Conservation (phyloP, 768 basidiomycete species). For the Lactarius hatsudake region DNA sequence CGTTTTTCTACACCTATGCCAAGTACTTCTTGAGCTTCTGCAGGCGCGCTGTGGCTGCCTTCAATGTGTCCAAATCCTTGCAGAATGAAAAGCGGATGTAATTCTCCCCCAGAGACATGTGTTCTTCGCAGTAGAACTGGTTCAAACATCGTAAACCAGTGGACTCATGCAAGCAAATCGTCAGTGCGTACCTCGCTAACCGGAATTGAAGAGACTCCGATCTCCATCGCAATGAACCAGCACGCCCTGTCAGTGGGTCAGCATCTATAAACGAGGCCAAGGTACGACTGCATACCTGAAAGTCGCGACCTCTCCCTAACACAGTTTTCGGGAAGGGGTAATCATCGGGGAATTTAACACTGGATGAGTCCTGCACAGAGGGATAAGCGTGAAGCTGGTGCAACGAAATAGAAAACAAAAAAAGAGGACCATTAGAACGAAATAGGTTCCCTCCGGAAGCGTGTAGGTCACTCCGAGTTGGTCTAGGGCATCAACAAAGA, state of each 20-base stretch:
- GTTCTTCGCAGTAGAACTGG: constrained; percentile 91
- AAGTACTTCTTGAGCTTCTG: constrained; percentile 69
- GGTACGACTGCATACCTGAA: constrained; percentile 57
- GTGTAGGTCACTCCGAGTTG: constrained; percentile 80
- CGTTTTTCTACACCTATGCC: constrained; percentile 14
- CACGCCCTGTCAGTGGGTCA: constrained; percentile 57
- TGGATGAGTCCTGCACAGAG: constrained; percentile 62
- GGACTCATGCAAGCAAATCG: constrained; percentile 5
- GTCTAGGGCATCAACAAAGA: constrained; percentile 82
- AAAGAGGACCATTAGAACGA: constrained; percentile 66
- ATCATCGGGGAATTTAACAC: constrained; percentile 74
- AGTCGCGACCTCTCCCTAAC: constrained; percentile 80
- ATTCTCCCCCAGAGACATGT: constrained; percentile 79
- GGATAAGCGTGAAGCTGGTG: constrained; percentile 6
- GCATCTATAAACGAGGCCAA: constrained; percentile 15
- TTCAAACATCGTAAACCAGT: constrained; percentile 4
- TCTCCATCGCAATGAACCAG: constrained; percentile 91
- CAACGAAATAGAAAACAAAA: neutral
- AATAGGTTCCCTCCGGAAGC: constrained; percentile 87
- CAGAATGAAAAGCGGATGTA: constrained; percentile 93
- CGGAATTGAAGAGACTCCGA: constrained; percentile 91
- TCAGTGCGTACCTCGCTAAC: constrained; percentile 77
- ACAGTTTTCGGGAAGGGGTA: constrained; percentile 79
- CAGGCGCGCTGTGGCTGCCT: constrained; percentile 78
- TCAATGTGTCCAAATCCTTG: constrained; percentile 87